A percentile compares a stretch with the other conserved stretches of the same genome.
Conservation (phyloP, 345 rosid genomes). For the Acer negundo region DNA sequence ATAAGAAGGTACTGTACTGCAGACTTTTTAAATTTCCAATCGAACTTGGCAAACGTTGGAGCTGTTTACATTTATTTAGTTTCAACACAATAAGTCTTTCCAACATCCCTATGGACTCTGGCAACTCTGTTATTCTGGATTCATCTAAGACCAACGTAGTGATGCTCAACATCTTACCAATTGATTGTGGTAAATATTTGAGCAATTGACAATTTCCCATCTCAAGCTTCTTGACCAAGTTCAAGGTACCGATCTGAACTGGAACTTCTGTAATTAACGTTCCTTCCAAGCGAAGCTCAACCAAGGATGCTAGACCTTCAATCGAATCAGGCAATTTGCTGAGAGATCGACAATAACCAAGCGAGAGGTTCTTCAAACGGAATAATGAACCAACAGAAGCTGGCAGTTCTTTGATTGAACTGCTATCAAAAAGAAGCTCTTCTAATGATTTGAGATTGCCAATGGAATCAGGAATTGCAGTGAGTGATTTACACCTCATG, state of each 20-base stretch:
- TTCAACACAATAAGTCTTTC: background rate
- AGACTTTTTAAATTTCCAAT: constrained; percentile 13
- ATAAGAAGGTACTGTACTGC: background rate
- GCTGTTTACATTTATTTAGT: background rate
- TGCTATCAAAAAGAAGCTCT: background rate
- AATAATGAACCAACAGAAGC: background rate
- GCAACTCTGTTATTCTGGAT: background rate
- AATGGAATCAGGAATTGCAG: constrained; percentile 21
- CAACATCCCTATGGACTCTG: constrained; percentile 13
- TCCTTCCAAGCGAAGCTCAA: background rate
- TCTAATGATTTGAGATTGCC: constrained; percentile 22
- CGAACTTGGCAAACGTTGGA: background rate
- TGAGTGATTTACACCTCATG: constrained; percentile 19
- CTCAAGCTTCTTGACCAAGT: constrained; percentile 8
- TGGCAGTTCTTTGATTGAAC: constrained; percentile 9
- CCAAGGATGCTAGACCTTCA: background rate
- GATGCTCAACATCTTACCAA: constrained; percentile 12
- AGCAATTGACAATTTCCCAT: background rate
- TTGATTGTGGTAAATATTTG: constrained; percentile 6
- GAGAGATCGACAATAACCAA: background rate
- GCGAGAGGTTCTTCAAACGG: background rate
- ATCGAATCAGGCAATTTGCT: constrained; percentile 9
- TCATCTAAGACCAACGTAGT: background rate
- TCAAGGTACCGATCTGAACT: background rate
- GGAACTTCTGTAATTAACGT: background rate